Evolutionary conservation across 371 early-diverging fungal genomes (phyloP), one percentile per base, ranked within the genome.

Genomic region (Mortierella sp.): DNA sequence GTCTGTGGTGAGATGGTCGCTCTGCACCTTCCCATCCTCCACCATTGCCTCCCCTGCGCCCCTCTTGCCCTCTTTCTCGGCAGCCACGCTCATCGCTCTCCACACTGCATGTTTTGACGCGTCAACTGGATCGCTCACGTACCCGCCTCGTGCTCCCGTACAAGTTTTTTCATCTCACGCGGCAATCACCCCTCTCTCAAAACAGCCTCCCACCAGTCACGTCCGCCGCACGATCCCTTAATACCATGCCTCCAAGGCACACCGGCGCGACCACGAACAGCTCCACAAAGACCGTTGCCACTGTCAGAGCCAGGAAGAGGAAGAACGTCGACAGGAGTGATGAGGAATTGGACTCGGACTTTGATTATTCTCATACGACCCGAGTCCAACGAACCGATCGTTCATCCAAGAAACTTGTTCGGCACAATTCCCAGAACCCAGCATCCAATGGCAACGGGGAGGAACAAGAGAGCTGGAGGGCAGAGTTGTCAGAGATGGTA

Each of bases 261-360:
- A 25, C 24, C 60, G 6, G 19, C n/a, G 46, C 16, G 46, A 45
- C n/a, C 43, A 27, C 45, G 34, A 44, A 25, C 57, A 39, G 46
- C 57, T 46, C 54, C 37, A 54, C 24, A 19, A 57, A 45, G 52
- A 21, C 45, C 7, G 31, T 52, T 2, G 50, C 40, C 14, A 31
- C 56, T 16, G 54, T 27, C 46, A 54, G 34, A 28, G 60, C 72
- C 13, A 65, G 39, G 63, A 72, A 72, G 37, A 60, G 72, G 25
- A 72, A 72, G 58, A 66, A 61, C 50, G 34, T 45, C 1, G 67
- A 72, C 22, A 39, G 67, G 28, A 72, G 67, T 46, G 72, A 64
- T 29, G 65, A 58, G 16, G 66, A 71, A 8, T 39, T 60, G 0
- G 72, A 72, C 54, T 60, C 65, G 16, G 66, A 71, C 45, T 72